These are phyloP conservation scores for Boletus albobrunnescens DNA, from an alignment of 1,284 basidiomycete genomes.

Conservation along the genomic window DNA sequence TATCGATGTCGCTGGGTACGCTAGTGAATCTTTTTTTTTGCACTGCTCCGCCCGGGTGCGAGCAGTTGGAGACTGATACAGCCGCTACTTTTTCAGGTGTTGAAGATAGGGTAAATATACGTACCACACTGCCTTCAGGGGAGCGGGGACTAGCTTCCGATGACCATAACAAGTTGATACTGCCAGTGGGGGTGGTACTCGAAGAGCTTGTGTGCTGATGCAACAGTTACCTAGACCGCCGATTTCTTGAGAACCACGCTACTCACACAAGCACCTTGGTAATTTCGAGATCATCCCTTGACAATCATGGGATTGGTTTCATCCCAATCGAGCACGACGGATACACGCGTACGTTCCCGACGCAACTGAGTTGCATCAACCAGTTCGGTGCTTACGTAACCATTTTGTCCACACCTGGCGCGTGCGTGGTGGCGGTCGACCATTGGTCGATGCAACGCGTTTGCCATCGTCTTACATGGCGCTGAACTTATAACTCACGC, in stretches of 20 bases:
- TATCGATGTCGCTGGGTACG: background rate
- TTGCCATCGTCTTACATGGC: background rate
- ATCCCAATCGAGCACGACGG: background rate
- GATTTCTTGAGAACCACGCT: no score
- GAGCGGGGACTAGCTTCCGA: background rate
- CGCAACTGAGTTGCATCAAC: conserved; percentile 17
- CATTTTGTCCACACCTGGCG: no score
- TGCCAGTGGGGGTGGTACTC: background rate
- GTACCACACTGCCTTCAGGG: conserved; percentile 2
- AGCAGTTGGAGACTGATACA: background rate
- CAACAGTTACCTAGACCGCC: conserved; percentile 4
- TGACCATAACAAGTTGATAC: background rate
- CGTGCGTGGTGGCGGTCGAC: background rate
- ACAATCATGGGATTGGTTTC: conserved; percentile 11
- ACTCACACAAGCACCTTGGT: background rate
- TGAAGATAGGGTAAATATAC: background rate
- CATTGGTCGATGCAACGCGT: conserved; percentile 12
- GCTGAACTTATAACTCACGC: conserved; percentile 1
- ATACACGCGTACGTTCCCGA: background rate
- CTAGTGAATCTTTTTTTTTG: background rate
- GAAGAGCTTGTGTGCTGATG: background rate
- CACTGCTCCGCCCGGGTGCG: background rate
- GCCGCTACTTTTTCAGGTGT: background rate
- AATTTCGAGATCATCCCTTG: conserved; percentile 2
- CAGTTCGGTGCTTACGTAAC: conserved; percentile 15